Percentiles rank a stretch among this genome's conserved stretches.
These are phyloP conservation scores for Schrenkiella parvula DNA, from an alignment of 345 rosid species.

Conservation along the genomic window DNA sequence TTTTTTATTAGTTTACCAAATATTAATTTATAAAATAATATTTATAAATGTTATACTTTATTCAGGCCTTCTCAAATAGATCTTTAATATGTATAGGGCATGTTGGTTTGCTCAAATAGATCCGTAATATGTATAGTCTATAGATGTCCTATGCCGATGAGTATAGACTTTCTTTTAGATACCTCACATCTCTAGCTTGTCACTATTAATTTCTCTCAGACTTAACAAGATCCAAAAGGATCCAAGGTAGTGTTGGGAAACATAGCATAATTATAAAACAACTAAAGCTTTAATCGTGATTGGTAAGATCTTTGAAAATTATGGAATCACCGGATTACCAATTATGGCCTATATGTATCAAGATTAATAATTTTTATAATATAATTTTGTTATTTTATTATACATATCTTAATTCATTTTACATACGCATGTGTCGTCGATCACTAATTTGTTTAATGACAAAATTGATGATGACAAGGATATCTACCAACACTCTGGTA, in stretches of 20 bases:
- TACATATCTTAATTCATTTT: neutral
- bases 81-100: neutral
- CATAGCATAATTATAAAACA: neutral
- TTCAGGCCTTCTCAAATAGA: neutral
- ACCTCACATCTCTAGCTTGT: conserved; percentile 17
- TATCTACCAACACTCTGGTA: conserved; percentile 18
- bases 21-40: too few species aligned
- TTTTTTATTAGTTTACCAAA: too few species aligned
- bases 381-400: neutral
- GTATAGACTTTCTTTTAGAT: conserved; percentile 1
- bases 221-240: conserved; percentile 19
- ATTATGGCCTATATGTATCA: neutral
- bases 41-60: too few species aligned
- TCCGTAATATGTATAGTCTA: neutral
- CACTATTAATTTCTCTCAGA: conserved; percentile 5
- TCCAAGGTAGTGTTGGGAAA: conserved; percentile 13
- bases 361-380: neutral
- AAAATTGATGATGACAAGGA: conserved; percentile 25
- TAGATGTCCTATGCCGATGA: neutral
- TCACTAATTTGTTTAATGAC: neutral
- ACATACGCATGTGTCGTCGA: neutral
- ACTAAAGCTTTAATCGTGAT: neutral
- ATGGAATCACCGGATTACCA: neutral
- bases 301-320: neutral
- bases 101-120: neutral